Percentiles rank a stretch among this genome's conserved stretches.
Evolutionary conservation across 768 basidiomycete species (phyloP).

Genomic region (Imleria badia): DNA sequence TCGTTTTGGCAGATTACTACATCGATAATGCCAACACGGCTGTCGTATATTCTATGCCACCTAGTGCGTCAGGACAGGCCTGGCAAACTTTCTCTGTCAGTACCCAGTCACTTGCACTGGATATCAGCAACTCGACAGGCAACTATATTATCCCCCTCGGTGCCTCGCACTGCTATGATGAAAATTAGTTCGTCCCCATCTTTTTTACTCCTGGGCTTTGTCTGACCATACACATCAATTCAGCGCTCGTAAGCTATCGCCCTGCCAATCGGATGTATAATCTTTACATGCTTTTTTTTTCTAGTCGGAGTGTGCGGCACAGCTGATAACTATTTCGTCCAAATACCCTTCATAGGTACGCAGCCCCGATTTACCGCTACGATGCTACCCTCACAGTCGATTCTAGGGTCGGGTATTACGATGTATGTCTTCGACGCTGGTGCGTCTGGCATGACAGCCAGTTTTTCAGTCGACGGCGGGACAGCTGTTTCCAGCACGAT

Average conservation of each 20-base stretch:
- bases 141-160: constrained; percentile 16
- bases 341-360: constrained; percentile 24
- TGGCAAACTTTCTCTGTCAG: constrained; percentile 12
- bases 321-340: constrained; percentile 13
- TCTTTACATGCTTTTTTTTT: not conserved
- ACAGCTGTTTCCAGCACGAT: constrained; percentile 1
- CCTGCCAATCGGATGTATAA: not conserved
- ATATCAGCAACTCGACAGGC: constrained; percentile 19
- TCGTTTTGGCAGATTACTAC: constrained; percentile 21
- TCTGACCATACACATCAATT: not conserved
- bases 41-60: constrained; percentile 16
- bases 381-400: not conserved
- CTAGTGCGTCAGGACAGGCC: constrained; percentile 6
- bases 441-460: constrained; percentile 18
- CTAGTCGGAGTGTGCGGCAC: constrained; percentile 17
- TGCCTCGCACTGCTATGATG: constrained; percentile 21
- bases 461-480: constrained; percentile 19
- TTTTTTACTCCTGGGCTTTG: not conserved
- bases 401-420: constrained; percentile 25
- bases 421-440: constrained; percentile 29
- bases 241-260: constrained; percentile 19
- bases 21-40: constrained; percentile 26
- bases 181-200: constrained; percentile 24
- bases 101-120: not conserved
- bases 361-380: not conserved